phyloP scores from a whole-genome alignment of 176 grass and related monocot species.

The Lolium perenne region DNA sequence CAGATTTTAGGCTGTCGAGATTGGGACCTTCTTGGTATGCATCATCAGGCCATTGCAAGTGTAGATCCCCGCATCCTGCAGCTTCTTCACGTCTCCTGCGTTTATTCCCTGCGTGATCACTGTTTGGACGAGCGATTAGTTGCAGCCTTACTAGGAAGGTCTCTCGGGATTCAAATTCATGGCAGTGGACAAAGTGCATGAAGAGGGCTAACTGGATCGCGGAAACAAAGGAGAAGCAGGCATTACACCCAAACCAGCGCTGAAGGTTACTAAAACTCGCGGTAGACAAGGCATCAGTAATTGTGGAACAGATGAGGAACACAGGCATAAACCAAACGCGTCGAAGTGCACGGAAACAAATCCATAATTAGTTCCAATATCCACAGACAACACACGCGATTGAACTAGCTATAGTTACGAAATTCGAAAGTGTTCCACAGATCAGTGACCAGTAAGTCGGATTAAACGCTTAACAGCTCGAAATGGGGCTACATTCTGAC shows the following conservation, averaged over 20 bases:
- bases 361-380: neutral
- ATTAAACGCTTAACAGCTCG: neutral
- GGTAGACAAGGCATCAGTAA: neutral
- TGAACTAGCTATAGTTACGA: neutral
- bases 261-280: conserved; percentile 20
- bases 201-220: neutral
- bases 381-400: neutral
- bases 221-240: neutral
- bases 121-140: conserved; percentile 38
- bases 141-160: neutral
- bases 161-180: conserved; percentile 10
- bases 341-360: conserved; percentile 17
- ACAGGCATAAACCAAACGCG: neutral
- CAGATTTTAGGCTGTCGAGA: neutral
- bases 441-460: neutral
- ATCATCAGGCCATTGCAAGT: conserved; percentile 99
- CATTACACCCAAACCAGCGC: neutral
- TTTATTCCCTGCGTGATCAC: conserved; percentile 96
- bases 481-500: neutral
- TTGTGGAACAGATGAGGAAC: neutral
- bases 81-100: conserved; percentile 91
- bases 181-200: neutral
- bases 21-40: conserved; percentile 91
- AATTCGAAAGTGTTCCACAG: neutral
- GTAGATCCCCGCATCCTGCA: conserved; percentile 96